Base-by-base conservation (phyloP, 2,329 filamentous ascomycete species). In the Xylaria sp. region DNA sequence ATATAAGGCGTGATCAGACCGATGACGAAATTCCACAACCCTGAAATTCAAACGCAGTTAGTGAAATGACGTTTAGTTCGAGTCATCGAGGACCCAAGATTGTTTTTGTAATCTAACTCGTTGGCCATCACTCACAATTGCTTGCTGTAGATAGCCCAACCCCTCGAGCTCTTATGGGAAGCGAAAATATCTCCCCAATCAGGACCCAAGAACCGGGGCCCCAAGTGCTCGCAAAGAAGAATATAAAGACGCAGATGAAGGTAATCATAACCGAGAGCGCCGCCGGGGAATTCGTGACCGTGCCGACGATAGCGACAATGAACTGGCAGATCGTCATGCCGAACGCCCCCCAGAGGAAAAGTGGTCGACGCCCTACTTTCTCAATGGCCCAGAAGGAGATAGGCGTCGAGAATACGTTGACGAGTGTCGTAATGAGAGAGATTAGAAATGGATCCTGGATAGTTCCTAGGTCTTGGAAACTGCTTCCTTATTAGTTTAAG, bases 241-340 rank as follows among this genome's bases (percentile, higher is more conserved):
- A 94, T 85, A 97, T 94, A 86, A 94, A 96, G 83, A 97, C 90
- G 82, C 90, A 91, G 77, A 96, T 96, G 83, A 96, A 96, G 68
- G 92, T 88, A 71, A 97, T 93, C 85, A 94, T 90, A 56, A 91
- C 88, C 73, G 87, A 84, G 73, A 87, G 85, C 38, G 88, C 89
- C 2, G 82, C 71, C 0, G 81, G 74, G 54, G 84, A 76, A 25
- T 73, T 77, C 67, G 84, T 86, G 59, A 87, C 80, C 1, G 77
- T 71, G 75, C 90, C 90, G 45, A 92, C 79, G 74, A 96, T 93
- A 75, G 88, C 94, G 64, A 96, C 92, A 77, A 97, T 84, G 85
- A 96, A 96, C 81, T 96, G 91, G 84, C 92, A 94, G 75, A 94
- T 78, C 36, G 95, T 83, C 94, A 97, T 97, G 74, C 92, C 92